These are phyloP conservation scores for Tardiomyces digboiensis DNA, from an alignment of 1,139 yeast species.

Conservation along the genomic window DNA sequence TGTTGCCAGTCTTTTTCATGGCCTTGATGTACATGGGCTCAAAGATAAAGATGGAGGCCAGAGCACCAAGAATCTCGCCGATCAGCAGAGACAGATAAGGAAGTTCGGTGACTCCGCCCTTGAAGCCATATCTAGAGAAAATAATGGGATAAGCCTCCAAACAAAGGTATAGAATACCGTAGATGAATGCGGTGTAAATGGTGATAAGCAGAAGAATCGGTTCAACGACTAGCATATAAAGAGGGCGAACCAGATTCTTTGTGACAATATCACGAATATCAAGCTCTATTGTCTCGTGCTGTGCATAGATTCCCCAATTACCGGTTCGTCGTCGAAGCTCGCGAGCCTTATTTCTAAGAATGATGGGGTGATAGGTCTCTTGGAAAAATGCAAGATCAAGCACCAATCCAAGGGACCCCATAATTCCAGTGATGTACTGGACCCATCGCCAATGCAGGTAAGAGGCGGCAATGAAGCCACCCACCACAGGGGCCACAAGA, in stretches of 20 bases:
- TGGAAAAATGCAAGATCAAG: conserved; percentile 28
- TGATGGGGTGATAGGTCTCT: conserved; percentile 40
- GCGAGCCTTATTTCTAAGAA: conserved; percentile 37
- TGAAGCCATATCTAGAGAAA: conserved; percentile 49
- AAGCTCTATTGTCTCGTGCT: conserved; percentile 64
- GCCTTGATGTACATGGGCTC: conserved; percentile 6
- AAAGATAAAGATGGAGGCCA: conserved; percentile 16
- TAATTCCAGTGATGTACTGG: conserved; percentile 42
- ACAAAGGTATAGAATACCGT: conserved; percentile 74
- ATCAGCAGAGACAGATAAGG: conserved; percentile 38
- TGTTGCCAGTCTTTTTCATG: conserved; percentile 9
- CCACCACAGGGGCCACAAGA: conserved; percentile 54
- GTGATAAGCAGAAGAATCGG: conserved; percentile 64
- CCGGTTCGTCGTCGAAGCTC: conserved; percentile 38
- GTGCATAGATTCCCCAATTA: conserved; percentile 78
- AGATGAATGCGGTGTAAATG: conserved; percentile 72
- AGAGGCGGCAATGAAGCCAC: conserved; percentile 27
- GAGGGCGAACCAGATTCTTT: conserved; percentile 62
- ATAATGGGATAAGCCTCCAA: conserved; percentile 75
- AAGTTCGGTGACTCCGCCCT: conserved; percentile 40
- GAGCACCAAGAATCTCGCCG: conserved; percentile 33
- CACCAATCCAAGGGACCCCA: conserved; percentile 31
- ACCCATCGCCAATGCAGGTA: conserved; percentile 53
- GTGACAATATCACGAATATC: conserved; percentile 55
- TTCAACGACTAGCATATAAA: conserved; percentile 57